phyloP scores from a whole-genome alignment of 495 filamentous ascomycete species.

The Daldinia caldariorum region DNA sequence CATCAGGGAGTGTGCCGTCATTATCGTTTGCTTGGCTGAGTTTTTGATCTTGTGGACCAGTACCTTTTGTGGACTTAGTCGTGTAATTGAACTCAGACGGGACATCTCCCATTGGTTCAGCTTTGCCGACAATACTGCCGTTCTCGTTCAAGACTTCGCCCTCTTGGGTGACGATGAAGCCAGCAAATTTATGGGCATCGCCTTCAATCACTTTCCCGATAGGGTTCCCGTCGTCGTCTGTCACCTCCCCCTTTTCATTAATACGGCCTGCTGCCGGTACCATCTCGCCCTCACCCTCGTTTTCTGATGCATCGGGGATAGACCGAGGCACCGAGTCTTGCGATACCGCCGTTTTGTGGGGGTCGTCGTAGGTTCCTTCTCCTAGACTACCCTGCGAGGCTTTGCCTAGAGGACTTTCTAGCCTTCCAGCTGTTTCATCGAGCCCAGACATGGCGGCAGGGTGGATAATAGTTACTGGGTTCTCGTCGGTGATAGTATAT shows the following conservation, averaged over 20 bases:
- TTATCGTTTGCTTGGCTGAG: conserved; percentile 7
- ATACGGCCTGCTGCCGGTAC: conserved; percentile 47
- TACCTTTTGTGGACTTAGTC: conserved; percentile 33
- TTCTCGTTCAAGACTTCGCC: conserved; percentile 71
- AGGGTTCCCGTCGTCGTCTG: conserved; percentile 62
- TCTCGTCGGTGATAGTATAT: conserved; percentile 34
- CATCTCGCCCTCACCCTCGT: conserved; percentile 44
- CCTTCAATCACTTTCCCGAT: conserved; percentile 70
- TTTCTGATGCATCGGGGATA: conserved; percentile 39
- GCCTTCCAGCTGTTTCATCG: conserved; percentile 33
- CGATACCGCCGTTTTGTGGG: conserved; percentile 9
- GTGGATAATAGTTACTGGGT: conserved; percentile 39
- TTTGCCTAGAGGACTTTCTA: conserved; percentile 30
- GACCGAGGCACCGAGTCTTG: conserved; percentile 43
- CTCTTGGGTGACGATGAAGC: conserved; percentile 66
- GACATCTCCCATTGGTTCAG: conserved; percentile 56
- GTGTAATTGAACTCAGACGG: conserved; percentile 44
- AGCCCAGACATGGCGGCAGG: conserved; percentile 47
- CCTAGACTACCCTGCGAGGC: conserved; percentile 16
- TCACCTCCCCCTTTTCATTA: conserved; percentile 52
- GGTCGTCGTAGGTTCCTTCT: conserved; percentile 1
- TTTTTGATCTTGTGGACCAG: conserved; percentile 14
- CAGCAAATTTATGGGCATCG: conserved; percentile 64
- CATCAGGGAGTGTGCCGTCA: conserved; percentile 29
- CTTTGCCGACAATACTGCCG: conserved; percentile 68